Evolutionary conservation across 2,329 filamentous ascomycete species (phyloP), one percentile per base, ranked within the genome.

Genomic region (Furcasterigmium sp.): DNA sequence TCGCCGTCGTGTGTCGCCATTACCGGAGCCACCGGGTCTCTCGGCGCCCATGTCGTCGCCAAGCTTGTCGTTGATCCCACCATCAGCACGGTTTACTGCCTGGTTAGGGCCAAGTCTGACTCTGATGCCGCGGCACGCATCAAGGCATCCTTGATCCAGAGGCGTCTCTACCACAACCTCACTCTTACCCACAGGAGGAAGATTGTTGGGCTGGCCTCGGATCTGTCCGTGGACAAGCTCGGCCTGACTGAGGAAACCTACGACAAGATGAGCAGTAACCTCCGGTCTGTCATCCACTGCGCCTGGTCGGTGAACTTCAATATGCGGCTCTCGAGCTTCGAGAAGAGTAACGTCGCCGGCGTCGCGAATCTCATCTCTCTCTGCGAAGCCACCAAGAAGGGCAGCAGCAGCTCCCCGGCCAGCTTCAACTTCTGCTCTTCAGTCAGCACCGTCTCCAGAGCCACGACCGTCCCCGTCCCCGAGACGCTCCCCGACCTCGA

Each of bases 21-120:
- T 4, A 86, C 82, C 0, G 83, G 83, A 2, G 73, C 75, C 1
- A 86, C 83, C 0, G 83, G 83, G 1, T 82, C 80, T 2, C 65
- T 86, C 0, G 83, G 83, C 2, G 69, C 77, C 0, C 80, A 84
- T 50, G 63, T 83, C 2, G 66, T 80, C 2, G 71, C 75, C 4
- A 73, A 79, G n/a, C 70, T 87, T 13, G 72, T 76, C 2, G 65
- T 70, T 3, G 67, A 76, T n/a, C 69, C 76, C 10, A 74, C 76
- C 17, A 66, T 87, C 25, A 60, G 64, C 25, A 61, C 61, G 7
- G 61, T 81, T 2, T 78, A 75, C 62, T 73, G 71, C 43, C 64
- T 80, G 3, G 70, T 78, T 5, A 67, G 77, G 25, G 73, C 73
- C 3, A 52, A 46, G 7, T 47, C 53, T 18, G 35, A 48, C 5